Conservation (phyloP, 768 basidiomycete genomes). For the Exidia glandulosa region DNA sequence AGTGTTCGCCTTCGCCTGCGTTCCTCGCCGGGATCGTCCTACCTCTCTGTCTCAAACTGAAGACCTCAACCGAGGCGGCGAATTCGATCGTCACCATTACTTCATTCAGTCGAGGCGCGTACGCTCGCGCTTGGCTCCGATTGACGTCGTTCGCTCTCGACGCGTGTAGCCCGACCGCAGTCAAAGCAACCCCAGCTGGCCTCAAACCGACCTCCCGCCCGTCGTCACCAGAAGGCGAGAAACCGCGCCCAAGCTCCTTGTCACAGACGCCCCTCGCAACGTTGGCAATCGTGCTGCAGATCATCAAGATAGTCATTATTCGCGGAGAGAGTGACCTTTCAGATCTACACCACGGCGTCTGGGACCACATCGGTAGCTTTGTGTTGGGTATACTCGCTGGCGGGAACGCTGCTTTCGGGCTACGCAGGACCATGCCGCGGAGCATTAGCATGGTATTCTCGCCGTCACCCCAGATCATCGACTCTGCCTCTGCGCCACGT, state of each 20-base stretch:
- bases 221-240: slow-evolving; percentile 16
- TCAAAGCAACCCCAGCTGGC: neutral
- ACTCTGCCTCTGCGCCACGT: slow-evolving; percentile 32
- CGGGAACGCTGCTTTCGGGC: slow-evolving; percentile 52
- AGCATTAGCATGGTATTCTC: slow-evolving; percentile 17
- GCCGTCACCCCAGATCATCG: slow-evolving; percentile 1
- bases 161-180: slow-evolving; percentile 28
- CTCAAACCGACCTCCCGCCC: neutral
- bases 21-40: slow-evolving; percentile 56
- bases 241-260: neutral
- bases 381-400: slow-evolving; percentile 40
- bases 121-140: slow-evolving; percentile 48
- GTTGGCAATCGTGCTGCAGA: slow-evolving; percentile 44
- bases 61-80: slow-evolving; percentile 35
- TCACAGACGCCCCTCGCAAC: slow-evolving; percentile 17
- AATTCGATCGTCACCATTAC: slow-evolving; percentile 32
- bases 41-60: slow-evolving; percentile 45
- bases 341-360: slow-evolving; percentile 41
- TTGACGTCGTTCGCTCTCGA: slow-evolving; percentile 48
- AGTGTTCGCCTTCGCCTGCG: slow-evolving; percentile 40
- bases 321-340: slow-evolving; percentile 54
- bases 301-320: slow-evolving; percentile 55
- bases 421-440: slow-evolving; percentile 20
- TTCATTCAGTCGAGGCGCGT: slow-evolving; percentile 33
- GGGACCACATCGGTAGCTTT: slow-evolving; percentile 49